phyloP scores from a whole-genome alignment of 2,329 filamentous ascomycete species.

The Clarireedia monteithiana region DNA sequence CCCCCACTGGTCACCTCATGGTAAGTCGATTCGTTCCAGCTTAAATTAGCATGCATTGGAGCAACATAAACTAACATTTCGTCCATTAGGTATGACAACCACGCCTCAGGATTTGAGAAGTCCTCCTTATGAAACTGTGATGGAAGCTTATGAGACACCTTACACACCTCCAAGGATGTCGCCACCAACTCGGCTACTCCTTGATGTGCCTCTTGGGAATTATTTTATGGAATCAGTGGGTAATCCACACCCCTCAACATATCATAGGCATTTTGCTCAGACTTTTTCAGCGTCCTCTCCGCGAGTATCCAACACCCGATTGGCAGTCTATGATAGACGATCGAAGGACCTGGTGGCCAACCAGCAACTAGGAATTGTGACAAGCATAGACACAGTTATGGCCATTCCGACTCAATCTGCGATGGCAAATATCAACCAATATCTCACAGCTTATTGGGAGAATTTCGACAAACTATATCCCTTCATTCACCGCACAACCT shows the following conservation, averaged over 20 bases:
- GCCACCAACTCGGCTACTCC: conserved; percentile 20
- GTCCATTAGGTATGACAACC: conserved; percentile 1
- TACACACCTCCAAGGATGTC: conserved; percentile 23
- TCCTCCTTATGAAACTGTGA: conserved; percentile 19
- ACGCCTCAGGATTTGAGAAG: conserved; percentile 21
- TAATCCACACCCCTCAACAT: conserved; percentile 27
- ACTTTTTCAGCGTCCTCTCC: conserved; percentile 23
- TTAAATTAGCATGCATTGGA: too few species aligned
- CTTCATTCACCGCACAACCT: conserved; percentile 25
- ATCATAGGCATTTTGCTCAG: conserved; percentile 27
- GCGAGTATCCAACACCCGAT: conserved; percentile 22
- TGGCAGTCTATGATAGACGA: conserved; percentile 21
- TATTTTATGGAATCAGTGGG: conserved; percentile 29
- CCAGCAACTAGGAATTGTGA: conserved; percentile 16
- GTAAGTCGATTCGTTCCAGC: background rate
- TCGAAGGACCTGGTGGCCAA: conserved; percentile 17
- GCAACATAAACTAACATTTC: background rate
- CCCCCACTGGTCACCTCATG: conserved; percentile 20
- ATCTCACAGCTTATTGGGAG: conserved; percentile 25
- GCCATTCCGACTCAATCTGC: conserved; percentile 12
- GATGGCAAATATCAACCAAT: conserved; percentile 17
- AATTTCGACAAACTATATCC: conserved; percentile 23
- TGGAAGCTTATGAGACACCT: conserved; percentile 21
- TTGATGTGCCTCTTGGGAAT: conserved; percentile 23
- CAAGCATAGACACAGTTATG: conserved; percentile 9